Evolutionary conservation across 495 filamentous ascomycete species (phyloP).

Genomic region (Lophium mytilinum): DNA sequence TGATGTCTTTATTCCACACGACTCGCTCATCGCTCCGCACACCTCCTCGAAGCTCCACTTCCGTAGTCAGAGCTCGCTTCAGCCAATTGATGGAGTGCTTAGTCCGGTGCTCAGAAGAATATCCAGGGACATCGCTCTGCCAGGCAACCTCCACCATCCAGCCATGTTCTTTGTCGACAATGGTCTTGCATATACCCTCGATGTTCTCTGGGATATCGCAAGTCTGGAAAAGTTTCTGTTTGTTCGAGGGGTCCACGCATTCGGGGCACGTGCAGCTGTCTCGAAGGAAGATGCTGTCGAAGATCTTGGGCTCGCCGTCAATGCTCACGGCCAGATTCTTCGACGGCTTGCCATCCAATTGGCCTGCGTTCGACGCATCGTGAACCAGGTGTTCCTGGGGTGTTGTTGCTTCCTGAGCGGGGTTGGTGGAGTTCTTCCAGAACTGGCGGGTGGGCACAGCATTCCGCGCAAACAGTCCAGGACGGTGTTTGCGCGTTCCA

Average conservation of each 20-base stretch:
- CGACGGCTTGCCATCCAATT: constrained; percentile 20
- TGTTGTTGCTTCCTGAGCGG: background rate
- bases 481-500: background rate
- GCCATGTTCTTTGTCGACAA: constrained; percentile 25
- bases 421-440: constrained; percentile 1
- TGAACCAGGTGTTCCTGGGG: constrained; percentile 18
- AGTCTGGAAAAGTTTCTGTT: constrained; percentile 74
- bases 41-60: constrained; percentile 13
- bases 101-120: constrained; percentile 37
- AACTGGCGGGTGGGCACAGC: constrained; percentile 1
- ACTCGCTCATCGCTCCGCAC: constrained; percentile 20
- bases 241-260: constrained; percentile 71
- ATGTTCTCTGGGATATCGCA: constrained; percentile 58
- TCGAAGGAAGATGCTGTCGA: constrained; percentile 51
- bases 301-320: constrained; percentile 16
- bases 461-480: background rate
- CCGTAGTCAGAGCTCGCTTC: constrained; percentile 12
- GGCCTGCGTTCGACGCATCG: constrained; percentile 17
- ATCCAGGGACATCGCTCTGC: constrained; percentile 49
- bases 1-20: constrained; percentile 38
- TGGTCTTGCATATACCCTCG: constrained; percentile 18
- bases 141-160: constrained; percentile 51
- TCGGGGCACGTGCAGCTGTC: constrained; percentile 64
- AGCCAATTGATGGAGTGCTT: constrained; percentile 33
- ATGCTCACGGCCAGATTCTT: constrained; percentile 21